These are phyloP conservation scores for Calonectria pseudoturangicola DNA, from an alignment of 2,329 filamentous ascomycete genomes.

Conservation along the genomic window DNA sequence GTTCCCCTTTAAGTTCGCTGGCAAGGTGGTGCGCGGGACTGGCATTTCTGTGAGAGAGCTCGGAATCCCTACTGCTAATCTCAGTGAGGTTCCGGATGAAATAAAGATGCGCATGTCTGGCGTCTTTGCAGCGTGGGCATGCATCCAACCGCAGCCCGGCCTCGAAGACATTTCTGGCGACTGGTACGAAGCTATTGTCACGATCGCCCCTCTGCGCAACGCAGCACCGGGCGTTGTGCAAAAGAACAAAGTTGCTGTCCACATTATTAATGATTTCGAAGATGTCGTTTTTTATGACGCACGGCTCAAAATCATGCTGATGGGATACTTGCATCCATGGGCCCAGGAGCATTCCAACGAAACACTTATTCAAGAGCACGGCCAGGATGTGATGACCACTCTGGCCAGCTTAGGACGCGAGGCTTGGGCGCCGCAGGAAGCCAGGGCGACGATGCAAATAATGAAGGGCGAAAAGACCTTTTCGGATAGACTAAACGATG, in stretches of 20 bases:
- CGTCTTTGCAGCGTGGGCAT: constrained; percentile 80
- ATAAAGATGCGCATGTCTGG: constrained; percentile 74
- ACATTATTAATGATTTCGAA: constrained; percentile 72
- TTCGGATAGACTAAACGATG: constrained; percentile 67
- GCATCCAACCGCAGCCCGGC: constrained; percentile 60
- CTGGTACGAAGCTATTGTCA: constrained; percentile 78
- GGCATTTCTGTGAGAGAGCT: constrained; percentile 63
- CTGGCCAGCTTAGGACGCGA: constrained; percentile 68
- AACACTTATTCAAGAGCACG: constrained; percentile 56
- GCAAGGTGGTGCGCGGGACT: constrained; percentile 67
- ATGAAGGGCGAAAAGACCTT: constrained; percentile 65
- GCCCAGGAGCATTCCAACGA: constrained; percentile 48
- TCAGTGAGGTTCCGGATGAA: constrained; percentile 71
- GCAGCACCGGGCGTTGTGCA: constrained; percentile 67
- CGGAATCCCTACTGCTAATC: constrained; percentile 72
- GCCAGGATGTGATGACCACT: constrained; percentile 64
- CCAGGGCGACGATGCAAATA: constrained; percentile 61
- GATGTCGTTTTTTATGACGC: constrained; percentile 63
- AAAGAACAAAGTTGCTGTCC: constrained; percentile 70
- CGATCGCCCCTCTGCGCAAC: constrained; percentile 70
- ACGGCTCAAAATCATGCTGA: constrained; percentile 72
- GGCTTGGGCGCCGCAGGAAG: constrained; percentile 66
- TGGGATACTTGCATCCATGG: constrained; percentile 73
- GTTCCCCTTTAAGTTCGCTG: constrained; percentile 72
- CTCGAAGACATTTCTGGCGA: constrained; percentile 60